Conservation (phyloP, 2,329 filamentous ascomycete species). For the Sclerotinia nivalis region DNA sequence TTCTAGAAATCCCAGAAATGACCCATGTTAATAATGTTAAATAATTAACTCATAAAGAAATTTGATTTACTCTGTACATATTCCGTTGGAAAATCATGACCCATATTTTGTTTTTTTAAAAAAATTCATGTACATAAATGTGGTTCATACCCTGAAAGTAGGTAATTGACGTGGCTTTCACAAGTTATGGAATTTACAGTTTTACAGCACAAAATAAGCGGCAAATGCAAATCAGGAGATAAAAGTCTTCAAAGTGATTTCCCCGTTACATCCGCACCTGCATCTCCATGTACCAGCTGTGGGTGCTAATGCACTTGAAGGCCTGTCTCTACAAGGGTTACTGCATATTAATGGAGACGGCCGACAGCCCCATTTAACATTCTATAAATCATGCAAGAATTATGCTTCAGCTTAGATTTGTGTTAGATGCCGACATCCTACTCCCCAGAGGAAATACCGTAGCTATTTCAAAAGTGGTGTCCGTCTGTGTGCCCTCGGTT, state of each 20-base stretch:
- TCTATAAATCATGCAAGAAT: neutral
- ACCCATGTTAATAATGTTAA: neutral
- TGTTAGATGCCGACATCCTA: neutral
- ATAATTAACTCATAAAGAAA: neutral
- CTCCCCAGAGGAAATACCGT: too few relatives aligned
- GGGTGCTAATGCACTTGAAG: neutral
- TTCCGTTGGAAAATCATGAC: neutral
- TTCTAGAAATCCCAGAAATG: neutral
- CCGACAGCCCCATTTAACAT: neutral
- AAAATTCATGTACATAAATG: neutral
- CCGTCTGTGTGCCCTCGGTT: neutral
- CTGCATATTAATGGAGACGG: neutral
- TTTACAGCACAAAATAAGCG: neutral
- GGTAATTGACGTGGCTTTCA: constrained; percentile 11
- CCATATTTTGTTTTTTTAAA: neutral
- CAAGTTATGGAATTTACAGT: neutral
- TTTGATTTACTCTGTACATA: neutral
- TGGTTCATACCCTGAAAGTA: neutral
- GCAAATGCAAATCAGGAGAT: constrained; percentile 16
- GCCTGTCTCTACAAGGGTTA: neutral
- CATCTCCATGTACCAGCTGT: neutral
- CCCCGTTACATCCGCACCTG: constrained; percentile 13
- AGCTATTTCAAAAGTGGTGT: neutral
- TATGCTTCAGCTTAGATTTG: neutral
- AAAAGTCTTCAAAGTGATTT: neutral